phyloP scores from a whole-genome alignment of 192 early-diverging fungal genomes.

The Allomyces javanicus region DNA sequence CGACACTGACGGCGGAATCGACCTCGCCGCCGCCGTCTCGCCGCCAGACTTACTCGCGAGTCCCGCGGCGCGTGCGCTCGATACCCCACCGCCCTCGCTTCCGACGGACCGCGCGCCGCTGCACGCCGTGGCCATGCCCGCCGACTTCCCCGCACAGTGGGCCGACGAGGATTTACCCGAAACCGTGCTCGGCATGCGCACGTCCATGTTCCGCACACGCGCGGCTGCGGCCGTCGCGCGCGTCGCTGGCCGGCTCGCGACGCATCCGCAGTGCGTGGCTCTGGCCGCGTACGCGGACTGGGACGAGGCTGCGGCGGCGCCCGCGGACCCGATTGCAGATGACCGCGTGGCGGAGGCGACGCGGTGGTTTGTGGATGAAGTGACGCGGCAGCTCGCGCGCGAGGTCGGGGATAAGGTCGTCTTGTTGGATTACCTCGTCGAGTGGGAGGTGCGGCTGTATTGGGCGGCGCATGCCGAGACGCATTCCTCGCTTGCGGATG shows the following conservation, averaged over 20 bases:
- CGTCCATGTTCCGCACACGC: not conserved
- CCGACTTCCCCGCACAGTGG: not conserved
- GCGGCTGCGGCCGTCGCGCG: not conserved
- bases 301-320: too few species aligned
- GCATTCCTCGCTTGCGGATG: too few species aligned
- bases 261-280: not conserved
- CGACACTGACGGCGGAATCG: not conserved
- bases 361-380: too few species aligned
- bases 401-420: not conserved
- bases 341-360: too few species aligned
- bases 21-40: not conserved
- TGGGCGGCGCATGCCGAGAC: too few species aligned
- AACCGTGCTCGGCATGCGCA: not conserved
- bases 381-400: too few species aligned
- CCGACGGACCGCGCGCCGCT: not conserved
- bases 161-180: not conserved
- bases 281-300: too few species aligned
- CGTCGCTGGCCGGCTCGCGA: not conserved
- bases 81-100: not conserved
- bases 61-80: not conserved
- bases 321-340: too few species aligned
- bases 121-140: not conserved
- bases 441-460: not conserved
- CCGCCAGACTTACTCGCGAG: not conserved
- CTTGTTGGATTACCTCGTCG: not conserved